A percentile compares a stretch with the other conserved stretches of the same genome.
These are phyloP conservation scores for Macroventuria anomochaeta DNA, from an alignment of 2,329 filamentous ascomycete genomes.

Conservation along the genomic window DNA sequence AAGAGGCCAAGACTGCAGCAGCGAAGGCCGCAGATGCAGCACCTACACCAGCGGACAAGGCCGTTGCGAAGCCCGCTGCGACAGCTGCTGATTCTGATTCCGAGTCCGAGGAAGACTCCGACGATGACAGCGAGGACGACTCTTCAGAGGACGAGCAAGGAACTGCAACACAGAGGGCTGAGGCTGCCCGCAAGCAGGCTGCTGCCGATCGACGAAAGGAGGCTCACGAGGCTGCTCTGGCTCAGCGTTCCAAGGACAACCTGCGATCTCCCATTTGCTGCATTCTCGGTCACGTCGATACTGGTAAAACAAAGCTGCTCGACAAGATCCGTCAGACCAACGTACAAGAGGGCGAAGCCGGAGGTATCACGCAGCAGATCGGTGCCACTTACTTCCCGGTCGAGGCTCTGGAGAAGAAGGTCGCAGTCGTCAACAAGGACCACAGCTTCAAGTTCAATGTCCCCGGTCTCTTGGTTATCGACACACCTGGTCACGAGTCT, in stretches of 20 bases:
- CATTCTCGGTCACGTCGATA: constrained; percentile 99
- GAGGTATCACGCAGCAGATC: constrained; percentile 99
- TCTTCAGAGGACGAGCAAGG: constrained; percentile 74
- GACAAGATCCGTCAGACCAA: constrained; percentile 99
- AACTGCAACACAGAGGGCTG: constrained; percentile 74
- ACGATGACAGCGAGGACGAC: constrained; percentile 69
- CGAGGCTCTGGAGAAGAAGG: constrained; percentile 91
- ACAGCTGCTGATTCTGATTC: constrained; percentile 38
- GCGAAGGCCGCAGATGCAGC: constrained; percentile 33
- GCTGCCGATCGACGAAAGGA: constrained; percentile 87
- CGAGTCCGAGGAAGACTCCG: constrained; percentile 52
- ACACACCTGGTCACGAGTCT: constrained; percentile 99
- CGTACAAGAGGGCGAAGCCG: constrained; percentile 97
- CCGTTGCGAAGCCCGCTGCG: constrained; percentile 15
- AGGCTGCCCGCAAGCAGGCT: constrained; percentile 82
- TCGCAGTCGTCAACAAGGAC: constrained; percentile 89
- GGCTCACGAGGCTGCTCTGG: constrained; percentile 88
- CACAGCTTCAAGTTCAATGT: constrained; percentile 95
- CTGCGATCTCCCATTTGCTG: constrained; percentile 98
- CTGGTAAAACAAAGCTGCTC: constrained; percentile 98
- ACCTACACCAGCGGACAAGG: constrained; percentile 11
- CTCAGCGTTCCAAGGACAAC: constrained; percentile 90
- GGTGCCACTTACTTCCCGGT: constrained; percentile 99
- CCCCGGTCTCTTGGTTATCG: constrained; percentile 93
- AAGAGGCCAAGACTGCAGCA: constrained; percentile 24